Evolutionary conservation across 352 stramenopile species (phyloP).

Genomic region (Pythium brachiatum): DNA sequence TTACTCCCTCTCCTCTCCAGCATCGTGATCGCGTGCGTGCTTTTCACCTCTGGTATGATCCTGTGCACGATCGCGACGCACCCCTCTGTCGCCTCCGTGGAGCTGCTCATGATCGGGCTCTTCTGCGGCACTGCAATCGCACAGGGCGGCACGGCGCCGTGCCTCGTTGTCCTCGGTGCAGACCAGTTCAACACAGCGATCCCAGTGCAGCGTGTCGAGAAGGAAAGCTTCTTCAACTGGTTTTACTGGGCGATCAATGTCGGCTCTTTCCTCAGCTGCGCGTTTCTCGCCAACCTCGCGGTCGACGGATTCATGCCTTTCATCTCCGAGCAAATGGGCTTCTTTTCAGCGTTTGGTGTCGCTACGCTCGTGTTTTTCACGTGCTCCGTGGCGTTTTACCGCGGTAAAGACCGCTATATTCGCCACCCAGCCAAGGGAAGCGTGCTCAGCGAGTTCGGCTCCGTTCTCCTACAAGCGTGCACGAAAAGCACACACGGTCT

Average conservation of each 20-base stretch:
- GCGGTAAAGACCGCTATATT: constrained; percentile 51
- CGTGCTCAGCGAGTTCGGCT: constrained; percentile 62
- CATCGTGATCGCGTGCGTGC: constrained; percentile 69
- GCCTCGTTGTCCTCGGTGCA: constrained; percentile 38
- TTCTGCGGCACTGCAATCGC: constrained; percentile 60
- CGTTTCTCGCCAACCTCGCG: constrained; percentile 84
- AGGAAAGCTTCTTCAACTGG: constrained; percentile 91
- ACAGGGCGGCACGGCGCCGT: constrained; percentile 36
- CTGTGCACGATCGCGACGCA: constrained; percentile 69
- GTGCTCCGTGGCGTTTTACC: constrained; percentile 75
- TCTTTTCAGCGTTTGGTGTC: constrained; percentile 87
- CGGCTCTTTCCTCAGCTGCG: constrained; percentile 87
- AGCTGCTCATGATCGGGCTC: constrained; percentile 75
- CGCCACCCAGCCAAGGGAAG: constrained; percentile 66
- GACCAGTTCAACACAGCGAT: constrained; percentile 78
- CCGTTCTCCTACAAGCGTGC: constrained; percentile 56
- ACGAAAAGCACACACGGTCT: constrained; percentile 40
- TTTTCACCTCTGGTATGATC: constrained; percentile 63
- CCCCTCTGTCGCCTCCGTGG: constrained; percentile 49
- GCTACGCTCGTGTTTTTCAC: constrained; percentile 71
- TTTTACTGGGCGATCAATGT: constrained; percentile 94
- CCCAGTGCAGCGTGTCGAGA: constrained; percentile 56
- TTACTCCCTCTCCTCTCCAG: constrained; percentile 17
- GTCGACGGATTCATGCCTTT: constrained; percentile 86
- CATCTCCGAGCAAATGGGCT: constrained; percentile 73